Percentiles rank a stretch among this genome's conserved stretches.
phyloP scores from a whole-genome alignment of 768 basidiomycete species.

The Pisolithus sp. region DNA sequence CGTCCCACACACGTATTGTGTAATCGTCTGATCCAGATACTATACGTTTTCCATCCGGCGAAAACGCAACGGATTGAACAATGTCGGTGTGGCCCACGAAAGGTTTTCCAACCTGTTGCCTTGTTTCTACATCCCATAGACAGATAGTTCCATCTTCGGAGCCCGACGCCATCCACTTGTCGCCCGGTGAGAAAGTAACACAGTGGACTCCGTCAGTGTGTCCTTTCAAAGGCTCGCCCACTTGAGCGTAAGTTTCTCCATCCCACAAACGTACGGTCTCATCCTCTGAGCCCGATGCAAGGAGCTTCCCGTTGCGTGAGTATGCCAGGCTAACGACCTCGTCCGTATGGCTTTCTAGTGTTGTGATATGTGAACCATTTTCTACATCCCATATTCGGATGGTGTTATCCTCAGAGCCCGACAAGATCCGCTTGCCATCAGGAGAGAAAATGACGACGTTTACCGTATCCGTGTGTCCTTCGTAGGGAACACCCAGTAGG shows the following conservation, averaged over 20 bases:
- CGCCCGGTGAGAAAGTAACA: slow-evolving; percentile 10
- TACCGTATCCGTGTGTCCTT: not conserved
- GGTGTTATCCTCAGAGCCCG: not conserved
- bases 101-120: not conserved
- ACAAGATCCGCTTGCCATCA: slow-evolving; percentile 2
- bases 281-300: slow-evolving; percentile 16
- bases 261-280: slow-evolving; percentile 15
- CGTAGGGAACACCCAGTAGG: not conserved
- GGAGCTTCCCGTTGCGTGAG: slow-evolving; percentile 5
- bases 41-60: slow-evolving; percentile 9
- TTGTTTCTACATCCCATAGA: slow-evolving; percentile 8
- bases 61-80: slow-evolving; percentile 11
- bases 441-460: slow-evolving; percentile 2
- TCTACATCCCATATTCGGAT: slow-evolving; percentile 1
- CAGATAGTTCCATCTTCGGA: slow-evolving; percentile 5
- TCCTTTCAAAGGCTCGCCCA: slow-evolving; percentile 1
- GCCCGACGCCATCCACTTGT: slow-evolving; percentile 1
- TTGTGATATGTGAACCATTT: slow-evolving; percentile 1
- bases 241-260: slow-evolving; percentile 2
- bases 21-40: slow-evolving; percentile 8
- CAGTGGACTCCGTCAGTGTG: slow-evolving; percentile 1
- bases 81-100: slow-evolving; percentile 6
- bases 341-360: slow-evolving; percentile 2
- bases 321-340: slow-evolving; percentile 1
- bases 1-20: slow-evolving; percentile 13